Conservation (phyloP, 768 basidiomycete species). For the Tylopilus subfusipes region DNA sequence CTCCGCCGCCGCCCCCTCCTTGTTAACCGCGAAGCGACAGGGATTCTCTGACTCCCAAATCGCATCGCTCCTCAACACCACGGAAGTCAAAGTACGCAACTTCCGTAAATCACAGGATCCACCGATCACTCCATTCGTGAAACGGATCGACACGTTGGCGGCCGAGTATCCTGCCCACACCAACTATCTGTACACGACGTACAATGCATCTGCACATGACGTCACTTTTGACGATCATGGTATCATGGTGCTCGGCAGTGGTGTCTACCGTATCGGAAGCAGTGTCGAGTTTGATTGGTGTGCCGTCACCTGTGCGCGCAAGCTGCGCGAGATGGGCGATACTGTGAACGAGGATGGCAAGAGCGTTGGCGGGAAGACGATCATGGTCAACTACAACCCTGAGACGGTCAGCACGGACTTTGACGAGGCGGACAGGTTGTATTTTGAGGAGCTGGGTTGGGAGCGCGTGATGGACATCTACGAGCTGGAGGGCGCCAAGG, state of each 20-base stretch:
- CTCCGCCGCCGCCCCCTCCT: conserved; percentile 63
- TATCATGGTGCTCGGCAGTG: conserved; percentile 98
- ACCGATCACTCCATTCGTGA: conserved; percentile 89
- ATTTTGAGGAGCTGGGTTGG: conserved; percentile 97
- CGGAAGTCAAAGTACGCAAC: conserved; percentile 77
- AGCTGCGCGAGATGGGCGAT: conserved; percentile 81
- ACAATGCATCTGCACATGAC: conserved; percentile 95
- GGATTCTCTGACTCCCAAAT: conserved; percentile 96
- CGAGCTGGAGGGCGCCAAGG: conserved; percentile 88
- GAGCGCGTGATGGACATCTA: conserved; percentile 99
- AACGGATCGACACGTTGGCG: conserved; percentile 97
- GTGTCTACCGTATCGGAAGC: conserved; percentile 97
- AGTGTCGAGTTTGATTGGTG: conserved; percentile 99
- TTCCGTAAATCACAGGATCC: conserved; percentile 76
- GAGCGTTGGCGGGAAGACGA: conserved; percentile 60
- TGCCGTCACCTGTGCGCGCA: conserved; percentile 96
- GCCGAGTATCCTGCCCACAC: conserved; percentile 99
- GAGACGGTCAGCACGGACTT: conserved; percentile 99
- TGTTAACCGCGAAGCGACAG: conserved; percentile 87
- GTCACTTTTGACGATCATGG: conserved; percentile 94
- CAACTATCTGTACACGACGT: conserved; percentile 99
- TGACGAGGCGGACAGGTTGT: conserved; percentile 97
- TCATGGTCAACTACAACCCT: conserved; percentile 99
- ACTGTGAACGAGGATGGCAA: conserved; percentile 14
- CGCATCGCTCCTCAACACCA: conserved; percentile 68